Evolutionary conservation across 352 stramenopile species (phyloP).

Genomic region (Phytopythium litorale): DNA sequence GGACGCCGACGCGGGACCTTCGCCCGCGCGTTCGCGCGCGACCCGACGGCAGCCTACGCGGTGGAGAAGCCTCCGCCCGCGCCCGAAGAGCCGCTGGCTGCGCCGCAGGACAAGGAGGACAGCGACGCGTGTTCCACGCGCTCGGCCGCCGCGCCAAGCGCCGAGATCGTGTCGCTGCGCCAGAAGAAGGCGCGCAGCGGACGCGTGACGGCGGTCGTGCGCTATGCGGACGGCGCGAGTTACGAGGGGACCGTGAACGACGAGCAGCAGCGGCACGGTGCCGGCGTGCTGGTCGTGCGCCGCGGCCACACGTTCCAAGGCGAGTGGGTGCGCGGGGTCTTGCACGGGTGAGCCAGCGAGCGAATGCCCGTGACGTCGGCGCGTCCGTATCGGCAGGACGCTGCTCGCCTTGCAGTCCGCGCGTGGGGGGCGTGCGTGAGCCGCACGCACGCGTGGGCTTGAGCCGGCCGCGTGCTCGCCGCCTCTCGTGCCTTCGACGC

Average conservation of each 20-base stretch:
- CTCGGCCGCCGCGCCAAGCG: slow-evolving; percentile 13
- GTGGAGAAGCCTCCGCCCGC: slow-evolving; percentile 18
- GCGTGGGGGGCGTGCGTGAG: background rate
- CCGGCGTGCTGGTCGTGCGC: slow-evolving; percentile 45
- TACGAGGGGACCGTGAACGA: slow-evolving; percentile 61
- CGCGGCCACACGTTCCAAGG: slow-evolving; percentile 75
- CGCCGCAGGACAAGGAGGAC: background rate
- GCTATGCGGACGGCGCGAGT: slow-evolving; percentile 62
- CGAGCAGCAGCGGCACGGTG: slow-evolving; percentile 50
- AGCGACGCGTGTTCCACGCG: background rate
- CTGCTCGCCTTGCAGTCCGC: background rate
- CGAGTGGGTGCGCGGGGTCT: slow-evolving; percentile 74
- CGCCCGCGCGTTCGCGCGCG: slow-evolving; percentile 18
- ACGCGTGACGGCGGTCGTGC: slow-evolving; percentile 24
- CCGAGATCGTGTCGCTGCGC: slow-evolving; percentile 49
- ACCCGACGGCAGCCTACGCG: slow-evolving; percentile 11
- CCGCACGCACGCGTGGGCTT: background rate
- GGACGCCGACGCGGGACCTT: slow-evolving; percentile 33
- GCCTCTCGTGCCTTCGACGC: background rate
- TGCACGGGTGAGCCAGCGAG: slow-evolving; percentile 68
- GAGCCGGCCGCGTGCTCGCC: background rate
- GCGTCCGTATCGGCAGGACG: background rate
- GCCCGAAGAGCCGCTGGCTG: background rate
- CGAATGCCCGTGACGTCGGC: slow-evolving; percentile 2
- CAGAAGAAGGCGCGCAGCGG: slow-evolving; percentile 40